These are phyloP conservation scores for Catharanthus roseus DNA, from an alignment of 257 asterid species.

Conservation along the genomic window DNA sequence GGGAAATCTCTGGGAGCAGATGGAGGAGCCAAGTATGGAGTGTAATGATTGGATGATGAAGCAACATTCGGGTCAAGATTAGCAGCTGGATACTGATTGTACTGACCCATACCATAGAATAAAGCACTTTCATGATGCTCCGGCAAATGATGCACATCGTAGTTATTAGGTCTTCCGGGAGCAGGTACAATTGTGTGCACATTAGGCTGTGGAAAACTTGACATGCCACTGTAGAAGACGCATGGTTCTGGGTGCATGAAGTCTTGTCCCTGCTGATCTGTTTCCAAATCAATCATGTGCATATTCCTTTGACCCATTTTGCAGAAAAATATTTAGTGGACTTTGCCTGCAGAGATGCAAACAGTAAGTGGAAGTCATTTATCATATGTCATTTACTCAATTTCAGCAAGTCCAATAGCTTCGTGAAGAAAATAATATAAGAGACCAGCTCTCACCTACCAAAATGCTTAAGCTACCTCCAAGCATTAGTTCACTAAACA, in stretches of 20 bases:
- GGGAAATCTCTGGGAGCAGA: constrained; percentile 49
- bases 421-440: neutral
- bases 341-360: constrained; percentile 40
- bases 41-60: constrained; percentile 48
- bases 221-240: constrained; percentile 42
- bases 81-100: constrained; percentile 41
- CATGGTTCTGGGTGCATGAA: constrained; percentile 53
- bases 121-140: constrained; percentile 52
- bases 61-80: constrained; percentile 33
- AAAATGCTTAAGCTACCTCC: neutral
- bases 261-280: constrained; percentile 52
- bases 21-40: constrained; percentile 52
- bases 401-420: constrained; percentile 10
- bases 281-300: constrained; percentile 47
- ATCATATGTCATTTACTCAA: neutral
- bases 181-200: constrained; percentile 22
- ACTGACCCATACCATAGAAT: constrained; percentile 45
- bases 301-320: constrained; percentile 70
- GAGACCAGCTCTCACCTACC: neutral
- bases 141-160: constrained; percentile 40
- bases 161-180: constrained; percentile 34
- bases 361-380: neutral
- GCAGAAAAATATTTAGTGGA: constrained; percentile 13
- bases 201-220: constrained; percentile 41
- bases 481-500: neutral